Percentiles rank a stretch among this genome's conserved stretches.
Conservation (phyloP, 805 yeast species). For the Saccharomyces paradoxus region DNA sequence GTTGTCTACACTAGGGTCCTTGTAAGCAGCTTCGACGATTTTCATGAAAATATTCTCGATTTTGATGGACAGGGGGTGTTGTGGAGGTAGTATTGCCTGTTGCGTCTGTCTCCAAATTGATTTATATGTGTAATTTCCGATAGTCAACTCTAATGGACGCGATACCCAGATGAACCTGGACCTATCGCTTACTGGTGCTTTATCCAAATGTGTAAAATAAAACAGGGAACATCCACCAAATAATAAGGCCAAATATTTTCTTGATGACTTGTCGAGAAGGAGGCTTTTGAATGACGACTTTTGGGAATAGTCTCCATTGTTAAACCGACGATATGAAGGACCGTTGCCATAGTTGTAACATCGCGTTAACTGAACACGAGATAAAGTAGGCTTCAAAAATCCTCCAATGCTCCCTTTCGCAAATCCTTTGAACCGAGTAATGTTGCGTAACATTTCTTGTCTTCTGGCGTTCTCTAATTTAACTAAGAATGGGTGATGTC, state of each 20-base stretch:
- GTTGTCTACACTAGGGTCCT: slow-evolving; percentile 32
- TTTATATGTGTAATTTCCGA: slow-evolving; percentile 58
- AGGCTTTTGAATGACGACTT: slow-evolving; percentile 6
- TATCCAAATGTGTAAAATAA: slow-evolving; percentile 52
- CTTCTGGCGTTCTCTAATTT: background rate
- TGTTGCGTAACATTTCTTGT: background rate
- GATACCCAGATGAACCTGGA: slow-evolving; percentile 65
- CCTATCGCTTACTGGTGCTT: slow-evolving; percentile 76
- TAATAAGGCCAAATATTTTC: slow-evolving; percentile 29
- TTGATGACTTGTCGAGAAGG: slow-evolving; percentile 23
- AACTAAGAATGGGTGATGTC: background rate
- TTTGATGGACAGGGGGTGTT: slow-evolving; percentile 49
- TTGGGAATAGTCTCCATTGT: slow-evolving; percentile 9
- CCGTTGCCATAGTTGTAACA: background rate
- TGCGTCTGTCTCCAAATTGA: slow-evolving; percentile 51
- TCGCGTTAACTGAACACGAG: background rate
- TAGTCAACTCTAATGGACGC: slow-evolving; percentile 48
- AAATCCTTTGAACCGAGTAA: background rate
- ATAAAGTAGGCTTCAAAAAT: background rate
- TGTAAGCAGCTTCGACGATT: slow-evolving; percentile 51
- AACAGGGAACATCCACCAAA: slow-evolving; percentile 31
- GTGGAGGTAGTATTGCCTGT: slow-evolving; percentile 47
- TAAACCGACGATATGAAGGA: slow-evolving; percentile 15
- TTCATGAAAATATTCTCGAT: slow-evolving; percentile 58
- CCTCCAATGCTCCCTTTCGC: background rate